These are phyloP conservation scores for Penicillium manginii DNA, from an alignment of 495 filamentous ascomycete genomes.

Conservation along the genomic window DNA sequence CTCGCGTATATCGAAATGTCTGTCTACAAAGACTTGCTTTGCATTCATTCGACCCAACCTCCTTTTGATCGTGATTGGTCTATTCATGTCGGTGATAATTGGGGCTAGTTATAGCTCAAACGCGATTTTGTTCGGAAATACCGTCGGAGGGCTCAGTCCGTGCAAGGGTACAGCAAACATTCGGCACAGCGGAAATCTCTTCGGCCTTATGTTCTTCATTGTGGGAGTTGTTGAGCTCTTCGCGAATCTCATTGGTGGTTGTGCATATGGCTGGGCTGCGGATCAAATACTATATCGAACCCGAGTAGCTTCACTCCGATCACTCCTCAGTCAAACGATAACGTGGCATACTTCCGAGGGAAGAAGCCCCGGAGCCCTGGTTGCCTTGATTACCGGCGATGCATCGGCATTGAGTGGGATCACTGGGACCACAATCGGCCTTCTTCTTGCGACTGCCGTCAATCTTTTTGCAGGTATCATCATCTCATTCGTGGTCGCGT, in stretches of 20 bases:
- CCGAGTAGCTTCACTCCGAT: conserved; percentile 53
- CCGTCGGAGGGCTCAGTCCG: conserved; percentile 48
- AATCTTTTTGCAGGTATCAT: conserved; percentile 48
- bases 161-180: conserved; percentile 44
- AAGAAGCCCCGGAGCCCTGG: conserved; percentile 48
- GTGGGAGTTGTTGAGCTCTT: conserved; percentile 55
- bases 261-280: conserved; percentile 54
- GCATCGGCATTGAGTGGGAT: conserved; percentile 52
- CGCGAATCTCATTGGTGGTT: conserved; percentile 52
- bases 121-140: conserved; percentile 57
- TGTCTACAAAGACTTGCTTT: neutral
- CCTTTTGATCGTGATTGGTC: neutral
- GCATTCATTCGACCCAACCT: neutral
- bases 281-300: conserved; percentile 56
- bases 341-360: conserved; percentile 56
- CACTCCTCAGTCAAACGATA: conserved; percentile 56
- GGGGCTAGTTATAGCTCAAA: conserved; percentile 1
- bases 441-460: conserved; percentile 49
- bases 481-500: conserved; percentile 46
- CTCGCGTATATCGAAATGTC: neutral
- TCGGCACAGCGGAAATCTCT: conserved; percentile 48
- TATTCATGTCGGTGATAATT: conserved; percentile 1
- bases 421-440: conserved; percentile 47
- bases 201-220: conserved; percentile 58
- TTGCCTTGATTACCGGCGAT: conserved; percentile 55